A percentile compares a stretch with the other conserved stretches of the same genome.
phyloP scores from a whole-genome alignment of 2,329 filamentous ascomycete species.

The Metarhizium album region DNA sequence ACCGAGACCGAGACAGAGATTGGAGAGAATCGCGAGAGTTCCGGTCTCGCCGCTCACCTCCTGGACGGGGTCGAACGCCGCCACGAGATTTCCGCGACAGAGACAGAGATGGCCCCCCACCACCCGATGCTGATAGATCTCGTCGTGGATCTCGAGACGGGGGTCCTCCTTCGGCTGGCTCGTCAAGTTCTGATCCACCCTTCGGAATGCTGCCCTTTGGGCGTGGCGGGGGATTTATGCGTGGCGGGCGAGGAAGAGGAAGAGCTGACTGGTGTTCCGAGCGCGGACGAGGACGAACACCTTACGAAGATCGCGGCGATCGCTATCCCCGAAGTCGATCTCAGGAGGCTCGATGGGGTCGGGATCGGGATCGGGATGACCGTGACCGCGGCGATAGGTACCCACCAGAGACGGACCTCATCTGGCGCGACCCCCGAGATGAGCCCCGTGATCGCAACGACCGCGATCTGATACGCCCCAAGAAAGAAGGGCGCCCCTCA shows the following conservation, averaged over 20 bases:
- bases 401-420: conserved; percentile 24
- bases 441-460: conserved; percentile 33
- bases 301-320: conserved; percentile 49
- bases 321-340: conserved; percentile 56
- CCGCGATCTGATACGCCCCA: conserved; percentile 37
- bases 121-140: conserved; percentile 57
- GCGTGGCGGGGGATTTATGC: conserved; percentile 43
- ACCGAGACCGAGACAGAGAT: conserved; percentile 43
- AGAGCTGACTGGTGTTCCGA: conserved; percentile 30
- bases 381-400: conserved; percentile 37
- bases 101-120: conserved; percentile 45
- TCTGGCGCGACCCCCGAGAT: conserved; percentile 34
- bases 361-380: conserved; percentile 46
- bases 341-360: conserved; percentile 49
- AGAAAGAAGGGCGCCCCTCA: conserved; percentile 37
- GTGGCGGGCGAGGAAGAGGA: conserved; percentile 41
- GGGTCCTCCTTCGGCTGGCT: conserved; percentile 58
- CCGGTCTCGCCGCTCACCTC: conserved; percentile 45
- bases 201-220: conserved; percentile 42
- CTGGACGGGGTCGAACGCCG: conserved; percentile 51
- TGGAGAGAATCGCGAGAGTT: conserved; percentile 31
- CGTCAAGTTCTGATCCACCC: conserved; percentile 56
- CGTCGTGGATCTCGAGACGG: conserved; percentile 60
- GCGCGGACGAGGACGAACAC: conserved; percentile 44
- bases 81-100: conserved; percentile 55